Conservation (phyloP, 495 filamentous ascomycete genomes). For the Rusavskia elegans region DNA sequence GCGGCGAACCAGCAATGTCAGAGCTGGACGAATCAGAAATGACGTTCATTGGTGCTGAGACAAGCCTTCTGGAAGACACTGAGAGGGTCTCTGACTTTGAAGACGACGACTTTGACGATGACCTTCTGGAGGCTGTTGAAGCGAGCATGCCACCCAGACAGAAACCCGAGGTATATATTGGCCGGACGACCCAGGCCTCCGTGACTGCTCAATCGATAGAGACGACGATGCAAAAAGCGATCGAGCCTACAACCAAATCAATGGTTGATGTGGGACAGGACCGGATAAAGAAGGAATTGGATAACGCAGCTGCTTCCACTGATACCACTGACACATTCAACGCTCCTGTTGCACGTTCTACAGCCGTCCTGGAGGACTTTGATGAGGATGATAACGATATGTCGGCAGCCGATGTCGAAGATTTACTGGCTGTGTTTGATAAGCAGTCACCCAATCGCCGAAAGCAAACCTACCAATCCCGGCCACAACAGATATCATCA, state of each 20-base stretch:
- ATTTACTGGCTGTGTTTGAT: slow-evolving; percentile 38
- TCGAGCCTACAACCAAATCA: too few relatives aligned
- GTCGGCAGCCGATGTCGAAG: slow-evolving; percentile 39
- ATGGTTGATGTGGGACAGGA: too few relatives aligned
- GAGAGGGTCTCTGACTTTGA: slow-evolving; percentile 34
- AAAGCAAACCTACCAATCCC: background rate
- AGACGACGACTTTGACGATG: slow-evolving; percentile 30
- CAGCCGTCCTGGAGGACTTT: slow-evolving; percentile 31
- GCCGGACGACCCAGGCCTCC: too few relatives aligned
- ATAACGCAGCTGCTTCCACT: too few relatives aligned
- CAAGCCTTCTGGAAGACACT: background rate
- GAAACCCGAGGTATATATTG: background rate
- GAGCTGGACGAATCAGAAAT: too few relatives aligned
- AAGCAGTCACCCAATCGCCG: slow-evolving; percentile 14
- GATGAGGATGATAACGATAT: slow-evolving; percentile 37
- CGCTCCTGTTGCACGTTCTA: background rate
- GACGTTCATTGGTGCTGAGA: too few relatives aligned
- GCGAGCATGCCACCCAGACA: background rate
- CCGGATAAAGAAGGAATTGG: too few relatives aligned
- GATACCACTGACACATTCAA: too few relatives aligned
- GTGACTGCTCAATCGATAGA: too few relatives aligned
- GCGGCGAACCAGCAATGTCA: too few relatives aligned
- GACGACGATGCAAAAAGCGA: too few relatives aligned
- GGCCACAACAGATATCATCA: background rate
- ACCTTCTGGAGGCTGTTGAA: background rate